These are phyloP conservation scores for Naganishia albida DNA, from an alignment of 1,284 basidiomycete genomes.

Conservation along the genomic window DNA sequence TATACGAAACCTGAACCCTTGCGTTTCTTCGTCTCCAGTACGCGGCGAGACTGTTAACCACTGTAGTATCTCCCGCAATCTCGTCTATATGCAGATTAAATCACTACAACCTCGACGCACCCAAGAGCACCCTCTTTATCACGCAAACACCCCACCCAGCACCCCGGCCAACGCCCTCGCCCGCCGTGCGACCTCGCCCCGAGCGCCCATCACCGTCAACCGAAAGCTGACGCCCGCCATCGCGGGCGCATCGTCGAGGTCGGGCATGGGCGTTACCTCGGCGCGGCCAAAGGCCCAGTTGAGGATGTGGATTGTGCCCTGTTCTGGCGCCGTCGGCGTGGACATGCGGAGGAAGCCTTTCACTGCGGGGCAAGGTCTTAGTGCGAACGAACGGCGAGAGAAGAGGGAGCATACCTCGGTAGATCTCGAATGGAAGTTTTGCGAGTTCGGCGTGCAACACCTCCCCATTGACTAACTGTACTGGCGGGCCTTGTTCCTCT, in stretches of 20 bases:
- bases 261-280: slow-evolving; percentile 62
- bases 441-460: slow-evolving; percentile 68
- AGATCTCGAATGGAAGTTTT: slow-evolving; percentile 58
- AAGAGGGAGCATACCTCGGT: slow-evolving; percentile 42
- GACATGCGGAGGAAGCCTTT: slow-evolving; percentile 75
- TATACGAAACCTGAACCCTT: too few species aligned
- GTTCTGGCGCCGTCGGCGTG: slow-evolving; percentile 31
- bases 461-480: slow-evolving; percentile 62
- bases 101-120: slow-evolving; percentile 1
- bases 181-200: slow-evolving; percentile 70
- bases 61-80: too few species aligned
- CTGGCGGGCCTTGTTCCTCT: slow-evolving; percentile 1
- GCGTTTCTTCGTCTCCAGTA: too few species aligned
- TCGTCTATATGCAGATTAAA: too few species aligned
- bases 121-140: too few species aligned
- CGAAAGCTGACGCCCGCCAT: slow-evolving; percentile 57
- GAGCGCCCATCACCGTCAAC: slow-evolving; percentile 83
- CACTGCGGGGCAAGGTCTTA: slow-evolving; percentile 38
- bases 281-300: slow-evolving; percentile 90
- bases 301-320: slow-evolving; percentile 53
- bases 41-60: too few species aligned
- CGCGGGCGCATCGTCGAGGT: slow-evolving; percentile 49
- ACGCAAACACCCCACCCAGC: slow-evolving; percentile 54
- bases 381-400: neutral
- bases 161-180: slow-evolving; percentile 62